Base-by-base conservation (phyloP, 805 yeast species). In the Metschnikowia lachancei region DNA sequence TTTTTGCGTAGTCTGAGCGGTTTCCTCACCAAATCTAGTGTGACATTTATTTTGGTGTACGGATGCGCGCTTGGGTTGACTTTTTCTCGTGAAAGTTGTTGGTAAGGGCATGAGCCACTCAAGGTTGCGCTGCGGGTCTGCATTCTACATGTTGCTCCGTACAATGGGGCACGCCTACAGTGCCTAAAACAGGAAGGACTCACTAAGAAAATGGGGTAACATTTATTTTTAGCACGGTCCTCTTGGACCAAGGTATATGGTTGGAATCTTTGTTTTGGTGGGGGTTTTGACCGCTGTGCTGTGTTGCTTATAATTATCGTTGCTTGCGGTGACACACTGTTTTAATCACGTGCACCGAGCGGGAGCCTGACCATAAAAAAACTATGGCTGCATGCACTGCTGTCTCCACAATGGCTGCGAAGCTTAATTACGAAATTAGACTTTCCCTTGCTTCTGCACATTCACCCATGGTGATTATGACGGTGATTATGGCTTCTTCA, bases 1-100 rank as follows among this genome's bases (percentile, higher is more conserved):
- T 50, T 52, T 51, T 47, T 50, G 55, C 56, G 53, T 54, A 46
- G 52, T 54, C 41, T 43, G 52, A 47, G 53, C 39, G 54, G 45
- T 46, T 46, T 44, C 56, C 54, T 33, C 45, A 47, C 38, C 46
- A 39, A 40, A 26, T 18, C 12, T 45, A 45, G 48, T 45, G 48
- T 45, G 48, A 45, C 48, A 24, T 45, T 45, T 34, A n/a, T 18
- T 22, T 16, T 35, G 52, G 52, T 46, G 52, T 24, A 49, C 50
- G 50, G 52, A 31, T 45, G 47, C 46, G 47, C 35, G 40, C 34
- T 19, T 35, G 18, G 5, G 11, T 6, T 17, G 20, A 4, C 3
- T 22, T 37, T 19, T 14, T 14, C 24, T 5, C 19, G 5, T 13
- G 28, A 13, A 12, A 11, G 37, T 35, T 36, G 38, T 20, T 20